These are phyloP conservation scores for Aspergillus quadricinctus DNA, from an alignment of 2,329 filamentous ascomycete genomes.

Conservation along the genomic window DNA sequence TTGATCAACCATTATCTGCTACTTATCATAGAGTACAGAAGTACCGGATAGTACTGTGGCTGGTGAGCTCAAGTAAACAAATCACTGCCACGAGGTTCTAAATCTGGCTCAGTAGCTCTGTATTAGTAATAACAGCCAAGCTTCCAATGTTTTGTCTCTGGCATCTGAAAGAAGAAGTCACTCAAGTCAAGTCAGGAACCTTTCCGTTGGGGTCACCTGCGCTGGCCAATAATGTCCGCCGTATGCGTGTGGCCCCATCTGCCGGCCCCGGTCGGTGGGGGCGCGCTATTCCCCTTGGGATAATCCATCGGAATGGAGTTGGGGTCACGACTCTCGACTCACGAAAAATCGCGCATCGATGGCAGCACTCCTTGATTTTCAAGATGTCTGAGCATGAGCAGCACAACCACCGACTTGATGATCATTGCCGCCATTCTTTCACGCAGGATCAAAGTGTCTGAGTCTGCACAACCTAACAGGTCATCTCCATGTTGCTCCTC, in stretches of 20 bases:
- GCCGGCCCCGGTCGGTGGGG: slow-evolving; percentile 19
- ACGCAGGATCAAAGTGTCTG: not conserved
- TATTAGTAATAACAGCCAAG: not conserved
- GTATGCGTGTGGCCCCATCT: slow-evolving; percentile 12
- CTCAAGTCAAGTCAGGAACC: not conserved
- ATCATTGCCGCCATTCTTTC: not conserved
- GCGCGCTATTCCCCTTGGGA: slow-evolving; percentile 6
- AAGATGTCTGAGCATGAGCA: not conserved
- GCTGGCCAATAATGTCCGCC: not conserved
- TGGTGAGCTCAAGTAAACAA: not conserved
- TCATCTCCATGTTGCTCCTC: not conserved
- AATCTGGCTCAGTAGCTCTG: not conserved
- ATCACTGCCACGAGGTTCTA: not conserved
- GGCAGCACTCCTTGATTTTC: not conserved
- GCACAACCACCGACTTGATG: not conserved
- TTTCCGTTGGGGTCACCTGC: not conserved
- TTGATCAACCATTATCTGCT: not conserved
- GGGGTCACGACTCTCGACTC: not conserved
- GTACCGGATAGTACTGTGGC: not conserved
- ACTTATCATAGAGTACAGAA: not conserved
- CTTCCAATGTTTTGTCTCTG: too few relatives aligned
- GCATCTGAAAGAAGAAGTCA: too few relatives aligned
- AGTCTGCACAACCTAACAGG: not conserved
- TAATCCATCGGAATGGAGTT: slow-evolving; percentile 4
- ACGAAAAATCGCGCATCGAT: not conserved